Evolutionary conservation across 176 grass and related monocot genomes (phyloP), one percentile per base, ranked within the genome.

Genomic region (Phoenix roebelenii): DNA sequence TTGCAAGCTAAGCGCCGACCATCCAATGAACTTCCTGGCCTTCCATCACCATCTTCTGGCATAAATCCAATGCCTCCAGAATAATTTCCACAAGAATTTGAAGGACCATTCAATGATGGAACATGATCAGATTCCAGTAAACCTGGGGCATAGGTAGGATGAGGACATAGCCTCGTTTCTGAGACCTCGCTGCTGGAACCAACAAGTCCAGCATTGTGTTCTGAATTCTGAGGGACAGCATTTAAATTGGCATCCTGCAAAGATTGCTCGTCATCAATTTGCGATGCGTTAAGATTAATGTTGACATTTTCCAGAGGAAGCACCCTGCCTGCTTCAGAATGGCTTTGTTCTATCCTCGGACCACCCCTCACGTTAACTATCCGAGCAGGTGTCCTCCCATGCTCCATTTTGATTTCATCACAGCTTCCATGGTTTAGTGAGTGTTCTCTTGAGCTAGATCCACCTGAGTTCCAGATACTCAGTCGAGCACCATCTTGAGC

Each of bases 1-100:
- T 90, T 90, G 76, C 87, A 85, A 0, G 87, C 79, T 30, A 83
- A 25, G 4, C 87, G 72, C 4, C 83, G 82, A 5, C 78, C 75
- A n/a, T 83, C 87, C 25, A 82, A 17, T 57, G 72, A 83, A 80
- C 75, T 79, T 22, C 72, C 86, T 66, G 74, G 55, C 61, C 82
- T 76, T 65, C 61, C 77, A 70, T 79, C 75, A 18, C 73, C 57
- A 69, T 74, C 72, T 50, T 82, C 78, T 51, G 64, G 59, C 78
- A 82, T 66, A 15, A 76, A 52, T 22, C 82, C 49, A 65, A 82
- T 66, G 52, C 72, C 49, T n/a, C 70, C 57, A 71, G 81, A 74
- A 59, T 60, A 58, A 77, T 68, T 67, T 63, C 70, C 79, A 49
- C 23, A 70, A 2, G 72, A 7, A 60, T 79, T 80, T 17, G 76